phyloP scores from a whole-genome alignment of 371 early-diverging fungal genomes.

The Apophysomyces variabilis region DNA sequence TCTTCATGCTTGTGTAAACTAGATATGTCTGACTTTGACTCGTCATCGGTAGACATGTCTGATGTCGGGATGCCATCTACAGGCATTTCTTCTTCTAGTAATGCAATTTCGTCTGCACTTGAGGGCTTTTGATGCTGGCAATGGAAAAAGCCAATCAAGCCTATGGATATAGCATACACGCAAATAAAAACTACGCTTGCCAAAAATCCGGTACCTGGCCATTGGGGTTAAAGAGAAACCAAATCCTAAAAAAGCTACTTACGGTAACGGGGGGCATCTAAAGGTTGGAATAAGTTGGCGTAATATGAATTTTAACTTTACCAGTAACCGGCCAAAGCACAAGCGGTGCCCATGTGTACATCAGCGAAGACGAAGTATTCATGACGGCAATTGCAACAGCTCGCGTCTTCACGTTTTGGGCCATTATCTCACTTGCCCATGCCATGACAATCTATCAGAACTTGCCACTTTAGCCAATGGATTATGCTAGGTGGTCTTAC shows the following conservation, averaged over 20 bases:
- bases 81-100: conserved; percentile 17
- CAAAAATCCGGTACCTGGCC: conserved; percentile 36
- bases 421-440: conserved; percentile 55
- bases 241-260: conserved; percentile 2
- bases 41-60: not conserved
- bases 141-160: conserved; percentile 20
- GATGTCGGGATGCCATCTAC: not conserved
- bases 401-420: conserved; percentile 34
- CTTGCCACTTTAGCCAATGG: not conserved
- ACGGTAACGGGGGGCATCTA: conserved; percentile 44
- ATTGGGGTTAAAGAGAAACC: not conserved
- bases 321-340: conserved; percentile 58
- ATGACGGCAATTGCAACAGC: conserved; percentile 53
- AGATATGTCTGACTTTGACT: not conserved
- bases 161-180: conserved; percentile 26
- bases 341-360: conserved; percentile 44
- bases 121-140: conserved; percentile 1
- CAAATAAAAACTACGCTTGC: conserved; percentile 20
- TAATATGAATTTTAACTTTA: conserved; percentile 1
- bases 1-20: not conserved
- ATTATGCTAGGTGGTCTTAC: conserved; percentile 23
- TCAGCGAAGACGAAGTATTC: conserved; percentile 48
- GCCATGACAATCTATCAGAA: conserved; percentile 48
- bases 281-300: not conserved
- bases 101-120: conserved; percentile 2